Percentiles rank a stretch among this genome's conserved stretches.
Evolutionary conservation across 148 eudicot species (phyloP).

Genomic region (Fallopia convolvulus): DNA sequence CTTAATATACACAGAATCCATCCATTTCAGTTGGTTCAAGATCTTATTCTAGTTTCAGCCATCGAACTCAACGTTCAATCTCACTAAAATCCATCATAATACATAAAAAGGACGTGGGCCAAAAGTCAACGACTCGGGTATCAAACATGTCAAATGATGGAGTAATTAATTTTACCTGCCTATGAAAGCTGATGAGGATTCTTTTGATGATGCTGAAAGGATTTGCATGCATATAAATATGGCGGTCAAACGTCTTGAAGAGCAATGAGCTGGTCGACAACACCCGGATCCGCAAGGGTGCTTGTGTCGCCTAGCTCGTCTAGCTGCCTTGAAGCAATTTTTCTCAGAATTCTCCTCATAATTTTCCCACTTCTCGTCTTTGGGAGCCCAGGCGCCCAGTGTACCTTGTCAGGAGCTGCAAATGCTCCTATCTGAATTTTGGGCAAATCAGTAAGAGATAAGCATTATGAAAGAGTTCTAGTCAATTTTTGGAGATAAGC

Average conservation of each 20-base stretch:
- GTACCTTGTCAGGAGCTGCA: conserved; percentile 91
- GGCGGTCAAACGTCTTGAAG: conserved; percentile 37
- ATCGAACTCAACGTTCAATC: background rate
- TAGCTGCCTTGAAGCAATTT: conserved; percentile 83
- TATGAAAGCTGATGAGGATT: background rate
- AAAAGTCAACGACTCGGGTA: background rate
- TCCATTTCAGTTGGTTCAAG: background rate
- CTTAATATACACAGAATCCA: background rate
- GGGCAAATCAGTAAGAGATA: background rate
- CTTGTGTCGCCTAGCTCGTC: conserved; percentile 97
- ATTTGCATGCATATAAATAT: background rate
- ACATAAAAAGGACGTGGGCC: background rate
- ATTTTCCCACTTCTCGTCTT: conserved; percentile 99
- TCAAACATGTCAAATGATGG: background rate
- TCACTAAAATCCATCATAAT: background rate
- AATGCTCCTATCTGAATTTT: conserved; percentile 86
- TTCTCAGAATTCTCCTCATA: conserved; percentile 93
- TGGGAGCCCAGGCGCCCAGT: conserved; percentile 98
- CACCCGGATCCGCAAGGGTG: conserved; percentile 86
- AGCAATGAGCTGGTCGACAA: conserved; percentile 81
- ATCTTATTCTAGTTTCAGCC: background rate
- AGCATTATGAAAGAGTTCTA: no score
- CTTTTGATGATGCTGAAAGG: background rate
- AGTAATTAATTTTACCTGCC: background rate
- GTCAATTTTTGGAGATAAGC: no score